Evolutionary conservation across 1,284 basidiomycete genomes (phyloP).

Genomic region (Cryptococcus deneoformans): DNA sequence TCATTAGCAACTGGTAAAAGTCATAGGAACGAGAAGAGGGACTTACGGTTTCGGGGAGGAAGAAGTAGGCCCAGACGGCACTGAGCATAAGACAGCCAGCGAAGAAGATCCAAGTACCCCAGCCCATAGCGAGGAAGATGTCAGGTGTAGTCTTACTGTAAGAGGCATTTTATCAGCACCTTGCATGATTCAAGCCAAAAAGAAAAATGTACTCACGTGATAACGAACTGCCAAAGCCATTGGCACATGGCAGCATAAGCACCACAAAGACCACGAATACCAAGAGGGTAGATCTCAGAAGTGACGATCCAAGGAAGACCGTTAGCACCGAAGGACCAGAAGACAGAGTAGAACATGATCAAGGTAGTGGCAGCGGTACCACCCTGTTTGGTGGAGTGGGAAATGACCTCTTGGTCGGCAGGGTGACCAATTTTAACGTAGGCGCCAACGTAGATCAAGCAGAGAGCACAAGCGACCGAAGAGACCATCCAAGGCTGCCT

Average conservation of each 20-base stretch:
- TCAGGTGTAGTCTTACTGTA: slow-evolving; percentile 17
- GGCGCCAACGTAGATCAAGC: slow-evolving; percentile 28
- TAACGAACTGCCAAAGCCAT: slow-evolving; percentile 17
- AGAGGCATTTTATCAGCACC: neutral
- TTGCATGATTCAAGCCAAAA: neutral
- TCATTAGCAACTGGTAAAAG: neutral
- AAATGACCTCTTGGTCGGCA: slow-evolving; percentile 6
- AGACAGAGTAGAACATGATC: slow-evolving; percentile 33
- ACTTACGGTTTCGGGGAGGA: slow-evolving; percentile 13
- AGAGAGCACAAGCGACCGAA: slow-evolving; percentile 16
- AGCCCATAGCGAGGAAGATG: slow-evolving; percentile 32
- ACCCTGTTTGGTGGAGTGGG: slow-evolving; percentile 13
- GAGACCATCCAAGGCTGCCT: slow-evolving; percentile 31
- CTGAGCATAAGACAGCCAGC: slow-evolving; percentile 13
- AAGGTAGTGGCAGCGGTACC: slow-evolving; percentile 25
- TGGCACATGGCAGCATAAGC: slow-evolving; percentile 25
- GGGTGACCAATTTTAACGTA: slow-evolving; percentile 30
- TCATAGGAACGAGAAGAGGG: neutral
- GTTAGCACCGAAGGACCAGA: slow-evolving; percentile 18
- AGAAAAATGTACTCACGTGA: neutral
- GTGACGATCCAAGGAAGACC: slow-evolving; percentile 22
- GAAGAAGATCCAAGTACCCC: slow-evolving; percentile 30
- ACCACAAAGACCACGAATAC: slow-evolving; percentile 14
- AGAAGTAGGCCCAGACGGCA: slow-evolving; percentile 15
- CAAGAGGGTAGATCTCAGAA: slow-evolving; percentile 21